A percentile compares a stretch with the other conserved stretches of the same genome.
Conservation (phyloP, 345 rosid species). For the Gossypium rotundifolium region DNA sequence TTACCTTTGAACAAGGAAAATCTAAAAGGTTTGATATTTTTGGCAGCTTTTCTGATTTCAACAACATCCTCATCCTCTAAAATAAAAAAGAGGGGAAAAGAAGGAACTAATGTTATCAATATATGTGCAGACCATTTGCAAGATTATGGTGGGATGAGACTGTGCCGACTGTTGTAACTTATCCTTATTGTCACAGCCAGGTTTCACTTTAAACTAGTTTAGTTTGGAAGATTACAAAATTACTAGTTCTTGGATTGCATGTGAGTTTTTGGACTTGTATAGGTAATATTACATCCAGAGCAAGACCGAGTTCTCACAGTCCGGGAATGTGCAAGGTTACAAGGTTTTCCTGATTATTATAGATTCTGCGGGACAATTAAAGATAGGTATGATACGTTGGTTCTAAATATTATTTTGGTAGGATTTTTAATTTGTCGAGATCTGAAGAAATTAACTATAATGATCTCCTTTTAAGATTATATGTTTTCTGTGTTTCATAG, state of each 20-base stretch:
- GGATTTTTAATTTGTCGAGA: not conserved
- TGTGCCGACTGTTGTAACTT: slow-evolving; percentile 69
- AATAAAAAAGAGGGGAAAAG: not conserved
- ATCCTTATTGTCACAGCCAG: slow-evolving; percentile 59
- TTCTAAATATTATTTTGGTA: not conserved
- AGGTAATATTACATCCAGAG: slow-evolving; percentile 83
- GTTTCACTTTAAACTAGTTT: slow-evolving; percentile 28
- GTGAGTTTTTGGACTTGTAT: slow-evolving; percentile 19
- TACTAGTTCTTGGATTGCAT: slow-evolving; percentile 2
- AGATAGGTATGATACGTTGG: slow-evolving; percentile 41
- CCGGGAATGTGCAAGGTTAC: slow-evolving; percentile 85
- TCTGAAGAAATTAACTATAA: not conserved
- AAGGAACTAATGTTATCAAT: not conserved
- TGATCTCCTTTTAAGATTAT: not conserved
- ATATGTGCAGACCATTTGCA: slow-evolving; percentile 59
- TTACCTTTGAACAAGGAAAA: slow-evolving; percentile 66
- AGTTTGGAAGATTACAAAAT: slow-evolving; percentile 6
- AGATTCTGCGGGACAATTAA: slow-evolving; percentile 69
- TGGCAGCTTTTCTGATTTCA: slow-evolving; percentile 1
- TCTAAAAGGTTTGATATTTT: slow-evolving; percentile 61
- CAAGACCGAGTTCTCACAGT: slow-evolving; percentile 88
- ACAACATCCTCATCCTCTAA: not conserved
- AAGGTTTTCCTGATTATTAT: slow-evolving; percentile 96
- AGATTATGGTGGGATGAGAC: slow-evolving; percentile 99
- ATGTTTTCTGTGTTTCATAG: slow-evolving; percentile 24